Base-by-base conservation (phyloP, 2,329 filamentous ascomycete genomes). In the Diaporthe capsici region DNA sequence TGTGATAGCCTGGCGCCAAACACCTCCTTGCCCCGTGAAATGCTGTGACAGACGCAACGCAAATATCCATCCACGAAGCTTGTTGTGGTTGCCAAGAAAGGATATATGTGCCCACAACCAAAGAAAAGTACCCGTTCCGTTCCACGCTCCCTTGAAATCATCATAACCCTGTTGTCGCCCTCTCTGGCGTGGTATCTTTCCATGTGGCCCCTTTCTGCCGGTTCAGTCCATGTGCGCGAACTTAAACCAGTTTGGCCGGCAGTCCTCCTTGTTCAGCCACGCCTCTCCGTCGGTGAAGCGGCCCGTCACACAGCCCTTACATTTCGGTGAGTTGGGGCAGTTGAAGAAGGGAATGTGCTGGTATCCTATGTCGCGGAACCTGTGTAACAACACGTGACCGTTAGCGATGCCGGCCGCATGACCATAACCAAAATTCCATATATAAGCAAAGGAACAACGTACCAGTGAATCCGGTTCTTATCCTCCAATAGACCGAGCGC, bases 341-440 rank as follows among this genome's bases (percentile, higher is more conserved):
- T 99, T 99, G 89, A 98, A 98, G 87, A 98, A 99, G 61, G 97
- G 97, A 72, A 98, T 96, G 81, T 99, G 97, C 81, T 98, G 95
- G 86, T 99, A 99, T 75, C 97, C 97, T 79, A 99, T 98, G 83
- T 99, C 97, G 72, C 96, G 96, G 93, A 99, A 99, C 96, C 96
- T 98, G 78, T 9, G 74, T 76, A 37, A 37, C 9, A 60, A 44
- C 25, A 73, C 17, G 17, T 31, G 17, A 47, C 42, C 34, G 55
- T 77, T 28, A 53, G n/a, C 73, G n/a, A 51, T 25, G 3, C 7
- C 31, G 42, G 25, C 34, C 22, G 13, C 7, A 67, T 12, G 55
- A 12, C 1, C 5, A 39, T 58, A 76, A 28, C 5, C 44, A 31
- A 15, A 37, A 17, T 13, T 39, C 47, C 39, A 51, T 6, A 51